A percentile compares a stretch with the other conserved stretches of the same genome.
These are phyloP conservation scores for Amanita pallidorosea DNA, from an alignment of 768 basidiomycete species.

Conservation along the genomic window DNA sequence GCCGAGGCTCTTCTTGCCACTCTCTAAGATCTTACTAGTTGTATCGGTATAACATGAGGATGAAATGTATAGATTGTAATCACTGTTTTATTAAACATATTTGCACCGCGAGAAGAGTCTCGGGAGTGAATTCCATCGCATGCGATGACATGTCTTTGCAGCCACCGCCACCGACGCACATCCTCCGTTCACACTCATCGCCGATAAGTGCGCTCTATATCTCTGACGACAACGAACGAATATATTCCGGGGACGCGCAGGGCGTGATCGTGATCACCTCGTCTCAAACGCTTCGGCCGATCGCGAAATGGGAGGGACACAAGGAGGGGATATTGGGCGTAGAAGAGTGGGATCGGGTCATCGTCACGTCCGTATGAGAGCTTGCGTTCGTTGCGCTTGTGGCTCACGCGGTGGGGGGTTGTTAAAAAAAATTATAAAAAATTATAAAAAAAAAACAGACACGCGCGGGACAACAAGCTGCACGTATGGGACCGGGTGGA, in stretches of 20 bases:
- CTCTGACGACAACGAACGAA: slow-evolving; percentile 62
- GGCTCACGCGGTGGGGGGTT: too few relatives aligned
- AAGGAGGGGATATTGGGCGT: slow-evolving; percentile 65
- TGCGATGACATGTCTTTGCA: slow-evolving; percentile 2
- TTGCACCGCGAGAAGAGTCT: neutral
- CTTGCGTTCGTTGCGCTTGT: too few relatives aligned
- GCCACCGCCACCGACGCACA: slow-evolving; percentile 42
- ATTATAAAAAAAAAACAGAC: too few relatives aligned
- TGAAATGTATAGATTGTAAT: too few relatives aligned
- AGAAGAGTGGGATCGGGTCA: slow-evolving; percentile 53
- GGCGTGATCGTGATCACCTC: slow-evolving; percentile 75
- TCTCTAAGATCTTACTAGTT: neutral
- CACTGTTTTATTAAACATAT: neutral
- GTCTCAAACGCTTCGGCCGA: slow-evolving; percentile 62
- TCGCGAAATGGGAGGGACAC: slow-evolving; percentile 74
- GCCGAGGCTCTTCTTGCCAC: slow-evolving; percentile 15
- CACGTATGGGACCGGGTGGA: slow-evolving; percentile 57
- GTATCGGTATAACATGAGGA: neutral
- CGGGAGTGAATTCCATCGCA: too few relatives aligned
- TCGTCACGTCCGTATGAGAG: slow-evolving; percentile 64
- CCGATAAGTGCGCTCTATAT: slow-evolving; percentile 51
- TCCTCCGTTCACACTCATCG: slow-evolving; percentile 63
- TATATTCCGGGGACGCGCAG: slow-evolving; percentile 80
- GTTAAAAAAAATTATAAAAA: too few relatives aligned
- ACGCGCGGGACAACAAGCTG: slow-evolving; percentile 80